Evolutionary conservation across 495 filamentous ascomycete species (phyloP).

Genomic region (Penicillium salamii): DNA sequence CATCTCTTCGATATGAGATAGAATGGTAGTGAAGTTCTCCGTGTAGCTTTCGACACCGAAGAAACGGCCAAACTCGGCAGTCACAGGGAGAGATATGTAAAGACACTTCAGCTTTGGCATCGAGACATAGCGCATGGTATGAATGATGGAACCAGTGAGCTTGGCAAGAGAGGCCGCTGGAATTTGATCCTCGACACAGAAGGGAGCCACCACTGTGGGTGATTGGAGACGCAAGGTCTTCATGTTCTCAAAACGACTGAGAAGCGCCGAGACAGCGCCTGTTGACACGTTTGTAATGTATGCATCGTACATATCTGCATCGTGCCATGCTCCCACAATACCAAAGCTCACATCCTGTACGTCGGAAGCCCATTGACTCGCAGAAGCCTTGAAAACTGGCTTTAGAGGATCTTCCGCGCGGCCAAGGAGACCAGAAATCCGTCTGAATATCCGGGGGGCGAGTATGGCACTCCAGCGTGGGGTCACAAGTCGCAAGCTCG

Average conservation of each 20-base stretch:
- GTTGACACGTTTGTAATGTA: neutral
- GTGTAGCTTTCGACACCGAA: neutral
- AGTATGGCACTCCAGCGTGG: neutral
- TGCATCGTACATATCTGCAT: neutral
- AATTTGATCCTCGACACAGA: neutral
- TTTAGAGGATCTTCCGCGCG: neutral
- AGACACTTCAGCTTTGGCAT: neutral
- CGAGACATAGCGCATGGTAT: neutral
- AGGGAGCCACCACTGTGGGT: neutral
- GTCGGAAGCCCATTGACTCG: neutral
- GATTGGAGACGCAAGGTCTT: neutral
- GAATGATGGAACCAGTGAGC: neutral
- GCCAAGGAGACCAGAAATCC: neutral
- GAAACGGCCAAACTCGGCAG: neutral
- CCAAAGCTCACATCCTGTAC: neutral
- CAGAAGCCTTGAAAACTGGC: neutral
- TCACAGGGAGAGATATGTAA: neutral
- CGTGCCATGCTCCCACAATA: neutral
- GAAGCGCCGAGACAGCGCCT: neutral
- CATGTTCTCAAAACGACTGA: neutral
- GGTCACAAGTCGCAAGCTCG: neutral
- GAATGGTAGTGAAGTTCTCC: neutral
- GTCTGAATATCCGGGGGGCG: neutral
- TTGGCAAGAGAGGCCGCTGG: neutral
- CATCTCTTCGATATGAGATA: neutral